Conservation (phyloP, 306 rosid genomes). For the Senna siamea region DNA sequence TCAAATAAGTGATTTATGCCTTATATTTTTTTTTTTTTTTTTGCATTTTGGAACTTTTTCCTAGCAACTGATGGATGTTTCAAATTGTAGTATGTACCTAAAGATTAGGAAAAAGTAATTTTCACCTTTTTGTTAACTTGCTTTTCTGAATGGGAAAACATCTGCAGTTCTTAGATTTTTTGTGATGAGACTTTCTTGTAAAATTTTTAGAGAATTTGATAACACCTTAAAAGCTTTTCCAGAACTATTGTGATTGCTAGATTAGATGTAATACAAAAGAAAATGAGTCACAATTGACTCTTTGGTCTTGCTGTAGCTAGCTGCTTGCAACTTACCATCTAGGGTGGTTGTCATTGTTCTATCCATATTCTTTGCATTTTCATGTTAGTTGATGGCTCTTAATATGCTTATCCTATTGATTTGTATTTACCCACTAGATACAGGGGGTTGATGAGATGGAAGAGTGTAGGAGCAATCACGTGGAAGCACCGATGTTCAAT, state of each 20-base stretch:
- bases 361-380: background rate
- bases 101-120: background rate
- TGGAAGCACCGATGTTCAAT: conserved; percentile 42
- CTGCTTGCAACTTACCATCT: background rate
- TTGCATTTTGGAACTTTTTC: background rate
- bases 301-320: background rate
- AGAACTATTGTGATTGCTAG: background rate
- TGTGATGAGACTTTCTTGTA: background rate
- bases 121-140: background rate
- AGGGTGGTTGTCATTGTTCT: conserved; percentile 5
- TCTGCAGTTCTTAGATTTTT: background rate
- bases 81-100: background rate
- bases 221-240: background rate
- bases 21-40: too few species aligned
- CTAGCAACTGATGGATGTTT: background rate
- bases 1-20: background rate
- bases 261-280: background rate
- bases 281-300: background rate
- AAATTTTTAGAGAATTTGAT: background rate
- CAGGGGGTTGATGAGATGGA: conserved; percentile 51
- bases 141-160: too few species aligned
- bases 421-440: conserved; percentile 20
- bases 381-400: conserved; percentile 15
- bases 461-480: conserved; percentile 42
- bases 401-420: conserved; percentile 15